A percentile compares a stretch with the other conserved stretches of the same genome.
Evolutionary conservation across 495 filamentous ascomycete species (phyloP).

Genomic region (Cladorrhinum samala): DNA sequence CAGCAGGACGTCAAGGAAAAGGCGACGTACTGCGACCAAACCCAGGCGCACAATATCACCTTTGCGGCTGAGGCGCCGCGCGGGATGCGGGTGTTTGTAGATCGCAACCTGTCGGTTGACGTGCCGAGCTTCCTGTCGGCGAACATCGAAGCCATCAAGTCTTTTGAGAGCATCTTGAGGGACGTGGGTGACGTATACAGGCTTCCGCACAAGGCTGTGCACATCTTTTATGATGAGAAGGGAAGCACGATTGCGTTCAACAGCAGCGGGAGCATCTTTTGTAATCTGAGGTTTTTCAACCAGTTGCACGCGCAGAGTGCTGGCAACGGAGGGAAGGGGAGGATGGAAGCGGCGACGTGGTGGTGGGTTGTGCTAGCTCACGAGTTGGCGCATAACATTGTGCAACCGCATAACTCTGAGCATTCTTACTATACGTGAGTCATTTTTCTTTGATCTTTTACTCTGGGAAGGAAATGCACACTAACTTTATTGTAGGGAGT

Average conservation of each 20-base stretch:
- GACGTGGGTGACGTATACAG: slow-evolving; percentile 67
- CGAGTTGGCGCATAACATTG: slow-evolving; percentile 91
- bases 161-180: slow-evolving; percentile 64
- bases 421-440: slow-evolving; percentile 81
- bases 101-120: slow-evolving; percentile 44
- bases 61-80: slow-evolving; percentile 64
- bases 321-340: slow-evolving; percentile 30
- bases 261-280: slow-evolving; percentile 76
- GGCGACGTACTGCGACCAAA: slow-evolving; percentile 81
- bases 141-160: slow-evolving; percentile 57
- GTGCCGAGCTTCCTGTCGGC: slow-evolving; percentile 52
- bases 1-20: slow-evolving; percentile 75
- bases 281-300: slow-evolving; percentile 83
- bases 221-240: slow-evolving; percentile 79
- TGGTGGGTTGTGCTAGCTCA: slow-evolving; percentile 93
- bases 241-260: slow-evolving; percentile 88
- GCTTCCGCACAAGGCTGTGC: slow-evolving; percentile 54
- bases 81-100: slow-evolving; percentile 67
- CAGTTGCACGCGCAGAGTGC: slow-evolving; percentile 57
- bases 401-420: slow-evolving; percentile 67
- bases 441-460: neutral
- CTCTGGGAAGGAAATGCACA: neutral
- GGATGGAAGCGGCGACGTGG: slow-evolving; percentile 65
- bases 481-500: slow-evolving; percentile 30
- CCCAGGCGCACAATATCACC: slow-evolving; percentile 69